These are phyloP conservation scores for Plectosphaerella plurivora DNA, from an alignment of 2,329 filamentous ascomycete genomes.

Conservation along the genomic window DNA sequence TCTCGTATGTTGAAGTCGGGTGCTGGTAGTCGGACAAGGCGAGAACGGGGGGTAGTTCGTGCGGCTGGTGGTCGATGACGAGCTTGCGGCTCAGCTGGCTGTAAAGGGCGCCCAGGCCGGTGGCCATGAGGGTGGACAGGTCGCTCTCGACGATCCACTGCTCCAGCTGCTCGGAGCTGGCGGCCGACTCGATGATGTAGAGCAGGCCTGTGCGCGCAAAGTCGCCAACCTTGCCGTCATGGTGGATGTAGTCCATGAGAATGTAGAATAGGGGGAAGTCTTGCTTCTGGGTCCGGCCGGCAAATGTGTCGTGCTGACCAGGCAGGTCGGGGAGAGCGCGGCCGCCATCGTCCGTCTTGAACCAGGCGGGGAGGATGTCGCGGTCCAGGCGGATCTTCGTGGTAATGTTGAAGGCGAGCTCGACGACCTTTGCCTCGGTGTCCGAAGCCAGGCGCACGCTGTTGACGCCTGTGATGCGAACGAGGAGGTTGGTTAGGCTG, in stretches of 20 bases:
- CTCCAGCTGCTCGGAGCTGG: slow-evolving; percentile 75
- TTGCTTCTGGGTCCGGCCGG: slow-evolving; percentile 78
- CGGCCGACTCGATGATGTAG: slow-evolving; percentile 93
- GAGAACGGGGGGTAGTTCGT: slow-evolving; percentile 76
- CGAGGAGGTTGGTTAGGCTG: slow-evolving; percentile 80
- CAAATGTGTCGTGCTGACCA: slow-evolving; percentile 66
- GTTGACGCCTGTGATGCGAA: slow-evolving; percentile 71
- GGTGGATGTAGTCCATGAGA: slow-evolving; percentile 92
- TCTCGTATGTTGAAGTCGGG: slow-evolving; percentile 62
- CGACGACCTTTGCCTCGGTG: slow-evolving; percentile 83
- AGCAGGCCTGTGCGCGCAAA: slow-evolving; percentile 91
- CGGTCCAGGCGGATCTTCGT: slow-evolving; percentile 93
- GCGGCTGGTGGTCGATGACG: slow-evolving; percentile 70
- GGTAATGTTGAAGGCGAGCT: slow-evolving; percentile 91
- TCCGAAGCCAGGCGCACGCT: slow-evolving; percentile 71
- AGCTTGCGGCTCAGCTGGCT: slow-evolving; percentile 70
- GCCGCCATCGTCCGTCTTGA: slow-evolving; percentile 53
- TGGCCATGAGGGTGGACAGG: slow-evolving; percentile 94
- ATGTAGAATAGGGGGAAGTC: slow-evolving; percentile 97
- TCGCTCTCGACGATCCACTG: slow-evolving; percentile 98
- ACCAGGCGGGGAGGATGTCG: slow-evolving; percentile 85
- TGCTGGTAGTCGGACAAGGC: slow-evolving; percentile 85
- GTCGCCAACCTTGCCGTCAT: slow-evolving; percentile 90
- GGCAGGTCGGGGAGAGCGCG: slow-evolving; percentile 9
- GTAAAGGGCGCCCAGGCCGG: slow-evolving; percentile 75